These are phyloP conservation scores for Plectosphaerella cucumerina DNA, from an alignment of 2,329 filamentous ascomycete genomes.

Conservation along the genomic window DNA sequence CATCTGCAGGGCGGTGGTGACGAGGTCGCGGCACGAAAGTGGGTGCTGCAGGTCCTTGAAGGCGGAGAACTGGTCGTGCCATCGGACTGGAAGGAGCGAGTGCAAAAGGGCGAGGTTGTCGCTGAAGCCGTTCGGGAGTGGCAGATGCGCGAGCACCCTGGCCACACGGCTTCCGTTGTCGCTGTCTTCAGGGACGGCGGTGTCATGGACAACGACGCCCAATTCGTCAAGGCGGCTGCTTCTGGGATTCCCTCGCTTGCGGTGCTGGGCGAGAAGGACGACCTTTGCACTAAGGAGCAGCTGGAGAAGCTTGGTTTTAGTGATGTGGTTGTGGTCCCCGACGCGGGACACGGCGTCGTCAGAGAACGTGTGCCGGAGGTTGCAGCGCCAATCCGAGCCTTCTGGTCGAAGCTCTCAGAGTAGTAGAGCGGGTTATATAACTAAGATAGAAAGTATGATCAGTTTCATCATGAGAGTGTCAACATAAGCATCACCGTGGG, in stretches of 20 bases:
- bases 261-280: constrained; percentile 20
- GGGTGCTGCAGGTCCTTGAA: constrained; percentile 35
- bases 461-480: no score
- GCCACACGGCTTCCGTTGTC: constrained; percentile 40
- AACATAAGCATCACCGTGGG: no score
- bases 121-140: constrained; percentile 42
- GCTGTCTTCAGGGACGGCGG: constrained; percentile 41
- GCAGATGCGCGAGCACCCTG: constrained; percentile 40
- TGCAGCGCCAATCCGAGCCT: constrained; percentile 5
- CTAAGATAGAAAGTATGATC: no score
- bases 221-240: constrained; percentile 14
- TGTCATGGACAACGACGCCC: constrained; percentile 26
- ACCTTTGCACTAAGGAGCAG: constrained; percentile 12
- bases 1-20: constrained; percentile 20
- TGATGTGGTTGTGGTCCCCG: constrained; percentile 16
- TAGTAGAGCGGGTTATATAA: background rate
- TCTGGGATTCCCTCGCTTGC: constrained; percentile 9
- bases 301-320: constrained; percentile 11
- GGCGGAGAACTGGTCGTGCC: constrained; percentile 36
- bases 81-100: constrained; percentile 37
- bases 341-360: constrained; percentile 18
- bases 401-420: constrained; percentile 13
- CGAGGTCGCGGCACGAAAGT: constrained; percentile 25
- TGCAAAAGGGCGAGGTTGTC: constrained; percentile 36
- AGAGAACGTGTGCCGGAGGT: constrained; percentile 17